Conservation (phyloP, 2,329 filamentous ascomycete genomes). For the Fusarium oxysporum region DNA sequence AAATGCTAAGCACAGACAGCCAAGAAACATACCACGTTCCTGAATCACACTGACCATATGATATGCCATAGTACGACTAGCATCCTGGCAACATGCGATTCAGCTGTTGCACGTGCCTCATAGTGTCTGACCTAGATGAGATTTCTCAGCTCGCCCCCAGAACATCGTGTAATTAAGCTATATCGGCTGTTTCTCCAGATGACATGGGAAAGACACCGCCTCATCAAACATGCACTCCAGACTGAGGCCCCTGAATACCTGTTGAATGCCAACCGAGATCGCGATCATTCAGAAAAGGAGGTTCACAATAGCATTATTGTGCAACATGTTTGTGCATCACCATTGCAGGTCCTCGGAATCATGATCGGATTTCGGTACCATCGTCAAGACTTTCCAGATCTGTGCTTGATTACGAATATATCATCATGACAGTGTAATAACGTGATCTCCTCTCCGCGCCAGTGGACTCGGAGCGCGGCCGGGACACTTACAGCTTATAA, state of each 20-base stretch:
- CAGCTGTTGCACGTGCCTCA: constrained; percentile 40
- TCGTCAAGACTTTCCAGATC: neutral
- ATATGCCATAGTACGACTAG: constrained; percentile 38
- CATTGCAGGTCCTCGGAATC: neutral
- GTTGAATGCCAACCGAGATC: constrained; percentile 8
- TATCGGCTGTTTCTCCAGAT: constrained; percentile 8
- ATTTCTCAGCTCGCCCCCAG: constrained; percentile 20
- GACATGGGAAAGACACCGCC: constrained; percentile 16
- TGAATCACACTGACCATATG: constrained; percentile 8
- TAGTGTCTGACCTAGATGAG: constrained; percentile 28
- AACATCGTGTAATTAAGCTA: constrained; percentile 32
- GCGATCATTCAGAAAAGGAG: constrained; percentile 13
- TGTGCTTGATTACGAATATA: neutral
- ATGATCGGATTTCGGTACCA: neutral
- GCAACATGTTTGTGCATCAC: neutral
- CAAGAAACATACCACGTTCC: constrained; percentile 8
- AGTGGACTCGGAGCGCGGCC: constrained; percentile 28
- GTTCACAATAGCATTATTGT: neutral
- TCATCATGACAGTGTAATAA: neutral
- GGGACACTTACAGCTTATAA: constrained; percentile 13
- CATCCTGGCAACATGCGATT: constrained; percentile 42
- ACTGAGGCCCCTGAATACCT: constrained; percentile 8
- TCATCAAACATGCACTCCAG: constrained; percentile 7
- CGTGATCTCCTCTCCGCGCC: constrained; percentile 8
- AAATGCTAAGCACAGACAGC: constrained; percentile 16